Percentiles rank a stretch among this genome's conserved stretches.
Conservation (phyloP, 345 rosid species). For the Capsella bursapastoris region DNA sequence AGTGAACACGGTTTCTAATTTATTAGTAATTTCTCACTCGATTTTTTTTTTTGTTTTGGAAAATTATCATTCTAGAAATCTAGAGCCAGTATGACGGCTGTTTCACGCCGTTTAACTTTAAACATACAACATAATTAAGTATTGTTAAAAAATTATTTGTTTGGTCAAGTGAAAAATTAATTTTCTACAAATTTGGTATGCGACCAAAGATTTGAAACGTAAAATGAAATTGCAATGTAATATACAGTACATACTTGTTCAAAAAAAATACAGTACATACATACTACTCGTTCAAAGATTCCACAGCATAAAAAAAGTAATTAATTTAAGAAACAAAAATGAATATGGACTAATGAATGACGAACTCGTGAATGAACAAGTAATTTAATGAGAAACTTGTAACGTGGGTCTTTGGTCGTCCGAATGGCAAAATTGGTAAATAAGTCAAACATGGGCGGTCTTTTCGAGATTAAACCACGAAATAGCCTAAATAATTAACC, state of each 20-base stretch:
- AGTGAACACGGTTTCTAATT: conserved; percentile 8
- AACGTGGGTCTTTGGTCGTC: conserved; percentile 43
- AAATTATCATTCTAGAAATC: not conserved
- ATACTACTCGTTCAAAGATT: conserved; percentile 25
- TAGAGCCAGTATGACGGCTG: not conserved
- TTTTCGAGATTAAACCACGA: conserved; percentile 41
- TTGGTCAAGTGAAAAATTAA: conserved; percentile 9
- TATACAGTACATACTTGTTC: not conserved
- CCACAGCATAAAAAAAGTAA: not conserved
- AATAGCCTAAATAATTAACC: conserved; percentile 43
- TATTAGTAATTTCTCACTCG: not conserved
- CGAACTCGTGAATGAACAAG: not conserved
- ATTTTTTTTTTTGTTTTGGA: not conserved
- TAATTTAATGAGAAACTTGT: not conserved
- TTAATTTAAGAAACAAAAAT: not conserved
- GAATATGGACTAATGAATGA: conserved; percentile 23
- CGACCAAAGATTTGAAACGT: conserved; percentile 9
- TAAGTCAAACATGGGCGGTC: conserved; percentile 23
- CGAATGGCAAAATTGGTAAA: conserved; percentile 26
- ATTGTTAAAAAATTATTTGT: too few species aligned
- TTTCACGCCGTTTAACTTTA: not conserved
- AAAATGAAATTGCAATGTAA: conserved; percentile 4
- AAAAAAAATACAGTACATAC: too few species aligned
- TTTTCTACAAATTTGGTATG: not conserved
- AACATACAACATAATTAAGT: not conserved